Percentiles rank a stretch among this genome's conserved stretches.
Evolutionary conservation across 768 basidiomycete genomes (phyloP).

Genomic region (Goffeauzyma gilvescens): DNA sequence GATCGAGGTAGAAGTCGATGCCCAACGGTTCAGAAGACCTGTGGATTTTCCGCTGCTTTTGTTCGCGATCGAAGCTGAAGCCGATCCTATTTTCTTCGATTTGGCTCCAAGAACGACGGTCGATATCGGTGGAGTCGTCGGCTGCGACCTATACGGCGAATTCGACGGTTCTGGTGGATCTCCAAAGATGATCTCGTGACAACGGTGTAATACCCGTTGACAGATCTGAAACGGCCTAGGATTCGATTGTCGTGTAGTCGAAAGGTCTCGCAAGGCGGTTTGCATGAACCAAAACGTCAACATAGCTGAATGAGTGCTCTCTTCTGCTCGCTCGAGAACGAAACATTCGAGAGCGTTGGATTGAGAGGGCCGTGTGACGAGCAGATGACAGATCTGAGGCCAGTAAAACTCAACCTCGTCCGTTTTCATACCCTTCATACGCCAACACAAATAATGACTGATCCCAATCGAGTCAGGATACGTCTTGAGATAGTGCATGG

Average conservation of each 20-base stretch:
- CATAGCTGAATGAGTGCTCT: slow-evolving; percentile 87
- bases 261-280: slow-evolving; percentile 70
- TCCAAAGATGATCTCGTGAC: slow-evolving; percentile 90
- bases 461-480: slow-evolving; percentile 36
- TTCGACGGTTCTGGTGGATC: slow-evolving; percentile 52
- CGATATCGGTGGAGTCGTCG: slow-evolving; percentile 35
- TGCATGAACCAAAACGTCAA: slow-evolving; percentile 99
- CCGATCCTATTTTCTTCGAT: no score
- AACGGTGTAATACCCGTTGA: slow-evolving; percentile 70
- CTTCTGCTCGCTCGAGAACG: slow-evolving; percentile 67
- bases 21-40: no score
- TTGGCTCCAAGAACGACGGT: no score
- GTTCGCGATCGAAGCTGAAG: no score
- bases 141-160: slow-evolving; percentile 48
- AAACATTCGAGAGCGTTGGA: slow-evolving; percentile 88
- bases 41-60: no score
- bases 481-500: slow-evolving; percentile 52
- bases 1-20: no score
- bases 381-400: slow-evolving; percentile 50
- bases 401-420: slow-evolving; percentile 38
- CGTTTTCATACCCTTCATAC: slow-evolving; percentile 34
- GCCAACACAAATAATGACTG: slow-evolving; percentile 35
- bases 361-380: slow-evolving; percentile 76
- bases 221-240: slow-evolving; percentile 74
- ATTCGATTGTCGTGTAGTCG: slow-evolving; percentile 38